Conservation (phyloP, 2,329 filamentous ascomycete species). For the Endocalyx cinctus region DNA sequence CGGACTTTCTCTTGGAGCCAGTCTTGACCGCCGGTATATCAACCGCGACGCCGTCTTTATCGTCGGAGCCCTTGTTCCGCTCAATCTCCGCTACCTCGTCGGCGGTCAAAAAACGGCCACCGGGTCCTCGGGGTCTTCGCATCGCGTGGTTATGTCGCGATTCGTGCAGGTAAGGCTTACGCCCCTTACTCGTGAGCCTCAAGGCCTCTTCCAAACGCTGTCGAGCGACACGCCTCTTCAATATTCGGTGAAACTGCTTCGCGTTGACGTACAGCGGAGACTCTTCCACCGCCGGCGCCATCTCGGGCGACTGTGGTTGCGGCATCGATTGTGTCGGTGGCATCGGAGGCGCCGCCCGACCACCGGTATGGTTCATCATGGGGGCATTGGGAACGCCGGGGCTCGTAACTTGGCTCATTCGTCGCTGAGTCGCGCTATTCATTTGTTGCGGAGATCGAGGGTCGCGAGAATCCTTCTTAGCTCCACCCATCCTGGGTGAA, state of each 20-base stretch:
- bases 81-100: conserved; percentile 94
- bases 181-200: conserved; percentile 86
- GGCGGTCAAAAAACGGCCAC: conserved; percentile 91
- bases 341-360: conserved; percentile 55
- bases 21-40: conserved; percentile 28
- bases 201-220: conserved; percentile 92
- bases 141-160: conserved; percentile 98
- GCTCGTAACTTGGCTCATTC: conserved; percentile 74
- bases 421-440: conserved; percentile 57
- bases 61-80: conserved; percentile 48
- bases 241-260: conserved; percentile 95
- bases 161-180: conserved; percentile 96
- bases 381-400: conserved; percentile 70
- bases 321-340: conserved; percentile 61
- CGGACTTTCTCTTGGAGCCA: conserved; percentile 59
- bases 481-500: conserved; percentile 71
- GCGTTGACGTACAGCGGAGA: conserved; percentile 96
- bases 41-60: conserved; percentile 29
- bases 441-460: conserved; percentile 75
- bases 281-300: conserved; percentile 72
- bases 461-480: conserved; percentile 67
- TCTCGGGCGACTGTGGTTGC: conserved; percentile 72
- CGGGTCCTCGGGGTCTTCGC: conserved; percentile 87
- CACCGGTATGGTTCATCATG: conserved; percentile 65
- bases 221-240: conserved; percentile 88